These are phyloP conservation scores for Fusarium avenaceum DNA, from an alignment of 2,329 filamentous ascomycete species.

Conservation along the genomic window DNA sequence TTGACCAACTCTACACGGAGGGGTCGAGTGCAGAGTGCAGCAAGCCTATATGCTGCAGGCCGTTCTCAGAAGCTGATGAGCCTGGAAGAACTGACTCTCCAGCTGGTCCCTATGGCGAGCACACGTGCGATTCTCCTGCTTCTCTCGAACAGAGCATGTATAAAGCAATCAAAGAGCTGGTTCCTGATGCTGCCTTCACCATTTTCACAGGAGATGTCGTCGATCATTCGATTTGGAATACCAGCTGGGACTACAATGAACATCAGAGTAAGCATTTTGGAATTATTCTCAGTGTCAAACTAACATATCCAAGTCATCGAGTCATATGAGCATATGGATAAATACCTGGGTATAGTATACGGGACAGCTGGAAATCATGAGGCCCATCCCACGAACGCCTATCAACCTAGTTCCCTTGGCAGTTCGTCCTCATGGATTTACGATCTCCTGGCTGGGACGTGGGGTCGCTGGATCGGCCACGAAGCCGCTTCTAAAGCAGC, in stretches of 20 bases:
- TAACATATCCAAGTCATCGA: conserved; percentile 54
- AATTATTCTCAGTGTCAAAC: background rate
- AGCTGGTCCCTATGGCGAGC: conserved; percentile 66
- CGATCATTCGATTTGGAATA: conserved; percentile 66
- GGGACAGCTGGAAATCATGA: conserved; percentile 71
- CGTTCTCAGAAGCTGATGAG: conserved; percentile 61
- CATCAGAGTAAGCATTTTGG: conserved; percentile 46
- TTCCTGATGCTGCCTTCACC: conserved; percentile 64
- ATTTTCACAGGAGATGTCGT: conserved; percentile 73
- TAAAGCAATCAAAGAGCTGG: conserved; percentile 61
- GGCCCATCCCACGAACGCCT: conserved; percentile 65
- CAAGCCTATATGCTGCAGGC: conserved; percentile 71
- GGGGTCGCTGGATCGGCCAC: conserved; percentile 62
- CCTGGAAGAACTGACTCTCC: conserved; percentile 64
- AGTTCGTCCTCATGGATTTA: conserved; percentile 66
- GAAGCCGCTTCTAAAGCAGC: conserved; percentile 51
- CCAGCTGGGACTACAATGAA: conserved; percentile 53
- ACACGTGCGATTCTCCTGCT: conserved; percentile 66
- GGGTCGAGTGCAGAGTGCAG: conserved; percentile 68
- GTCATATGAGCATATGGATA: conserved; percentile 63
- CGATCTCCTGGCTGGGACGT: conserved; percentile 60
- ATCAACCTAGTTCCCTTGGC: conserved; percentile 58
- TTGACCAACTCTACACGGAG: conserved; percentile 67
- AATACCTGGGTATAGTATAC: conserved; percentile 61
- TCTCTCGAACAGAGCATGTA: conserved; percentile 69